Evolutionary conservation across 2,329 filamentous ascomycete genomes (phyloP), one percentile per base, ranked within the genome.

Genomic region (Xylaria arbuscula): DNA sequence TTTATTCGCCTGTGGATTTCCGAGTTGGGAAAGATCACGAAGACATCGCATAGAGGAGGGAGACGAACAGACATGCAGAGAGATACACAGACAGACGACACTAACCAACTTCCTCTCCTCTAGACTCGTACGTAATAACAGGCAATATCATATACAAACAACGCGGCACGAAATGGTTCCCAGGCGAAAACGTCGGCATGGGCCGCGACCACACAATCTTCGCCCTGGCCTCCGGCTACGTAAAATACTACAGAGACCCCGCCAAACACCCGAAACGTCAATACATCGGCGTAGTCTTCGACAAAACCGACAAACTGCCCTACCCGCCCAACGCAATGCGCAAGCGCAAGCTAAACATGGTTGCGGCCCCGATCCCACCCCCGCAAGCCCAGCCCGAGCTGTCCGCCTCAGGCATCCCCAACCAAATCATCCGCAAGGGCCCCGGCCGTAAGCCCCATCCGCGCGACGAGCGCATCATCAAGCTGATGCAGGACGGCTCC

Each of bases 81-180:
- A 15, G 34, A 24, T 19, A 51, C 17, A n/a, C 42, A 6, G 9
- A n/a, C 11, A 22, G 24, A 53, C 19, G 15, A n/a, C 15, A n/a
- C 24, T 19, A 2, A 38, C 13, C n/a, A 5, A 22, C 13, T 36
- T 22, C 7, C 36, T 40, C 3, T 2, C 36, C 5, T 13, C 67
- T 77, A 94, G 92, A 95, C 79, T 92, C 98, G 84, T 97, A 91
- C 80, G 96, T 99, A 42, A 92, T 97, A 67, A 92, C 94, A 4
- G 96, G 96, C 63, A 98, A 97, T 84, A 99, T 99, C 81, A 92
- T 99, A 82, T 99, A 96, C 88, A 94, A 93, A 79, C 96, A 99
- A 82, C 91, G 95, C 76, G 96, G 96, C 75, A 97, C 96, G 3
- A 88, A 90, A 76, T 99, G 96, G 96, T 95, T 91, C 80, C 92